A percentile compares a stretch with the other conserved stretches of the same genome.
phyloP scores from a whole-genome alignment of 495 filamentous ascomycete genomes.

The Xylaria curta region DNA sequence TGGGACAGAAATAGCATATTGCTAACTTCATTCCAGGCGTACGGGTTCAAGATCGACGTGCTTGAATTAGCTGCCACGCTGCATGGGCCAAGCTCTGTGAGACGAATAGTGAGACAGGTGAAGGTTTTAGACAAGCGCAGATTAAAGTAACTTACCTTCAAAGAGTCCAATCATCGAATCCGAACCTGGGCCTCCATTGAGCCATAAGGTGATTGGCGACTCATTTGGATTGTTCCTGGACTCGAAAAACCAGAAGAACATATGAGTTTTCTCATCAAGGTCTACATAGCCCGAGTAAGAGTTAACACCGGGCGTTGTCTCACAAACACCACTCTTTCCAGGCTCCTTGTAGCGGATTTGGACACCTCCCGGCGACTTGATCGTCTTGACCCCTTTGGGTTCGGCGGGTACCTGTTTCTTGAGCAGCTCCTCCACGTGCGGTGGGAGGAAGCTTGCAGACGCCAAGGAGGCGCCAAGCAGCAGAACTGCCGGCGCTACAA shows the following conservation, averaged over 20 bases:
- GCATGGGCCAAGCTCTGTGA: slow-evolving; percentile 64
- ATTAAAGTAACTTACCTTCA: slow-evolving; percentile 50
- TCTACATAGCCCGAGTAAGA: slow-evolving; percentile 52
- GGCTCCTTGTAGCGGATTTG: slow-evolving; percentile 61
- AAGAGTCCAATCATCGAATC: slow-evolving; percentile 69
- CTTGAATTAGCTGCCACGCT: slow-evolving; percentile 56
- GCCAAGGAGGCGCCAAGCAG: slow-evolving; percentile 40
- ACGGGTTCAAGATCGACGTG: slow-evolving; percentile 61
- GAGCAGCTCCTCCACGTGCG: slow-evolving; percentile 49
- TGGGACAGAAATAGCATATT: slow-evolving; percentile 73
- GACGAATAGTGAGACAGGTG: slow-evolving; percentile 25
- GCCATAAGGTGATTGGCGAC: slow-evolving; percentile 65
- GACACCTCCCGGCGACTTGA: slow-evolving; percentile 63
- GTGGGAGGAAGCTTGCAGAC: slow-evolving; percentile 28
- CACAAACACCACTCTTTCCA: slow-evolving; percentile 49
- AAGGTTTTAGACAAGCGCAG: background rate
- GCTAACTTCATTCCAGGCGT: slow-evolving; percentile 68
- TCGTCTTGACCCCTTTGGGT: slow-evolving; percentile 61
- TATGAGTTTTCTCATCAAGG: slow-evolving; percentile 52
- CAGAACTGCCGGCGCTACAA: slow-evolving; percentile 29
- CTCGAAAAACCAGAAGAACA: slow-evolving; percentile 77
- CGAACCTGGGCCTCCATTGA: slow-evolving; percentile 64
- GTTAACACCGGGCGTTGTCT: slow-evolving; percentile 41
- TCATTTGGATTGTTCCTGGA: slow-evolving; percentile 60
- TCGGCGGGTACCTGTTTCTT: slow-evolving; percentile 45